A percentile compares a stretch with the other conserved stretches of the same genome.
Conservation (phyloP, 2,329 filamentous ascomycete species). For the Sphaerulina vaccinii region DNA sequence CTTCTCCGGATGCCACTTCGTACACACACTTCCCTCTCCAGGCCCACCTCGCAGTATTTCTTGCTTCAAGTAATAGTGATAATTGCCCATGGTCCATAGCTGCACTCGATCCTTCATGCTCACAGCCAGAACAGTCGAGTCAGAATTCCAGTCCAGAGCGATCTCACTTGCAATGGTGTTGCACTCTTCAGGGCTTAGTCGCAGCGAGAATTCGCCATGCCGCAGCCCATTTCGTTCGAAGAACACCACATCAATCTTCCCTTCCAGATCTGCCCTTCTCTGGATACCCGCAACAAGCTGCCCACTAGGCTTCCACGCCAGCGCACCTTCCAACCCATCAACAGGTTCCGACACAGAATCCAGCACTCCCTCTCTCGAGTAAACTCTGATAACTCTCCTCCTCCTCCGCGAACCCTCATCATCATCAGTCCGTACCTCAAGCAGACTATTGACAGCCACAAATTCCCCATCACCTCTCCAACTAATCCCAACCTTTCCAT, state of each 20-base stretch:
- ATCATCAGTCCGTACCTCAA: constrained; percentile 52
- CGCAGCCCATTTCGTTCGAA: constrained; percentile 96
- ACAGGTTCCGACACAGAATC: constrained; percentile 95
- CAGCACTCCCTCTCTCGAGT: constrained; percentile 82
- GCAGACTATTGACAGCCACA: constrained; percentile 80
- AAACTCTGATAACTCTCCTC: constrained; percentile 82
- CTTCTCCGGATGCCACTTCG: constrained; percentile 81
- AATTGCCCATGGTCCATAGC: constrained; percentile 95
- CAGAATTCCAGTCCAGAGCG: constrained; percentile 78
- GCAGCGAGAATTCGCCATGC: constrained; percentile 90
- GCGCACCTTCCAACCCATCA: constrained; percentile 78
- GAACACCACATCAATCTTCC: constrained; percentile 73
- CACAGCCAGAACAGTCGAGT: constrained; percentile 89
- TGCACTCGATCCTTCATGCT: constrained; percentile 72
- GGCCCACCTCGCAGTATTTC: constrained; percentile 56
- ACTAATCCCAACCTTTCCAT: constrained; percentile 68
- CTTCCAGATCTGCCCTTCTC: constrained; percentile 57
- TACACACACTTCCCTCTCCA: constrained; percentile 15
- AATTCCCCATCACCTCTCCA: constrained; percentile 95
- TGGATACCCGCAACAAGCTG: constrained; percentile 89
- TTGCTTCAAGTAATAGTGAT: constrained; percentile 97
- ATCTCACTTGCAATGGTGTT: constrained; percentile 59
- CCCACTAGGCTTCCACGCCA: constrained; percentile 90
- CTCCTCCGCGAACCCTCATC: constrained; percentile 35
- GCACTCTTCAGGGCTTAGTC: constrained; percentile 60